Conservation (phyloP, 768 basidiomycete genomes). For the Suillus occidentalis region DNA sequence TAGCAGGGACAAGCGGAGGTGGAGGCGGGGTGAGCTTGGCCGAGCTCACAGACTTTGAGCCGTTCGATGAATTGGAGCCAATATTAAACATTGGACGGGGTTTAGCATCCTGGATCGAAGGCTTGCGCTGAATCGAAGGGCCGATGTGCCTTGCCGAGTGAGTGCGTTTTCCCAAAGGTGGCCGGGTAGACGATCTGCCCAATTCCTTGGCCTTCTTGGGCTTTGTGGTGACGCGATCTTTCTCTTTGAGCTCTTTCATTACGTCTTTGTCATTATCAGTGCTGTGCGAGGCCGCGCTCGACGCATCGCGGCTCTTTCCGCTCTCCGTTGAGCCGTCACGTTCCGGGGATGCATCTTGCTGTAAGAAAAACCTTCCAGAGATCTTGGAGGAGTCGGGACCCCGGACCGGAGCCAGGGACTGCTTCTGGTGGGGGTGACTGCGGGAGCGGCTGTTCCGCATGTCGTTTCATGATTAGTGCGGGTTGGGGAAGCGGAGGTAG, state of each 20-base stretch:
- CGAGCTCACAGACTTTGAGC: conserved; percentile 30
- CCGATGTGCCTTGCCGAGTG: conserved; percentile 31
- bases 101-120: conserved; percentile 17
- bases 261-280: conserved; percentile 19
- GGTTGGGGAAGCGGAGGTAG: conserved; percentile 33
- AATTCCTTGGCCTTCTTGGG: conserved; percentile 36
- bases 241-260: conserved; percentile 21
- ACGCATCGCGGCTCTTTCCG: conserved; percentile 34
- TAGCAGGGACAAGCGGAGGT: conserved; percentile 19
- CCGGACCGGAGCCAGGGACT: conserved; percentile 12
- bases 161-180: conserved; percentile 25
- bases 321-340: conserved; percentile 31
- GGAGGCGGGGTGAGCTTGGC: conserved; percentile 17
- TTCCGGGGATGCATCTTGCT: conserved; percentile 39
- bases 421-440: conserved; percentile 8
- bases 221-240: conserved; percentile 15
- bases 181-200: conserved; percentile 26
- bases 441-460: conserved; percentile 20
- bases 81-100: conserved; percentile 50
- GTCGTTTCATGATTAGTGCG: conserved; percentile 18
- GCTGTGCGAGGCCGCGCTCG: conserved; percentile 35
- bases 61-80: conserved; percentile 59
- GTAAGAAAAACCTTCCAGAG: conserved; percentile 44
- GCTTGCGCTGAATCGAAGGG: conserved; percentile 29
- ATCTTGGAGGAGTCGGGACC: conserved; percentile 22